A percentile compares a stretch with the other conserved stretches of the same genome.
Conservation (phyloP, 1,139 yeast genomes). For the Nakaseomyces sp. region DNA sequence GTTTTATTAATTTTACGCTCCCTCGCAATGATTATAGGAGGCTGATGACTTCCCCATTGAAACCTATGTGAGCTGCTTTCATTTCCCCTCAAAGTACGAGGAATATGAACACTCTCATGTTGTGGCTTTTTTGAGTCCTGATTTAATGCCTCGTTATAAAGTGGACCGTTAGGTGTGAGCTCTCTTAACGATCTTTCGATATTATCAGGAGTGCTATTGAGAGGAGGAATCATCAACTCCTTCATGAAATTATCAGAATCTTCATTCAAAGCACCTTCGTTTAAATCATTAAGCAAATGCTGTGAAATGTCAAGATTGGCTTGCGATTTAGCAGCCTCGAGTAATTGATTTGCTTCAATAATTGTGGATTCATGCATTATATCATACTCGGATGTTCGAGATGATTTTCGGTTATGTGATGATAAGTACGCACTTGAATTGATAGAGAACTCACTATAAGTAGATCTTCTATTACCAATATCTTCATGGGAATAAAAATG, state of each 20-base stretch:
- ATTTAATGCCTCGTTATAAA: background rate
- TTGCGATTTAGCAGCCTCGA: background rate
- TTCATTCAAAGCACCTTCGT: background rate
- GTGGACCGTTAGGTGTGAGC: no score
- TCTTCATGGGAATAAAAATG: background rate
- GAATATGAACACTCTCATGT: background rate
- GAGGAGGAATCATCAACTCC: background rate
- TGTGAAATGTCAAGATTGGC: background rate
- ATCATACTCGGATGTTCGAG: background rate
- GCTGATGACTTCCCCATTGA: background rate
- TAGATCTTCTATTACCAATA: background rate
- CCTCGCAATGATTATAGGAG: background rate
- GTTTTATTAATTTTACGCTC: background rate
- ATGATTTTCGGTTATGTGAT: conserved; percentile 2
- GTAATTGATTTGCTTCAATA: background rate
- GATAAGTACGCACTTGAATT: background rate
- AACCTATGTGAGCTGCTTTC: background rate
- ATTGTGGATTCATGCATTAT: background rate
- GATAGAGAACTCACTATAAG: background rate
- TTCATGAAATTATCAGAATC: background rate
- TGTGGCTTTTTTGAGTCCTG: background rate
- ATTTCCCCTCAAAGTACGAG: background rate
- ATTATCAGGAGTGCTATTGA: background rate
- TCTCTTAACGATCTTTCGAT: no score
- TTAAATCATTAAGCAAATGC: background rate